A percentile compares a stretch with the other conserved stretches of the same genome.
Conservation (phyloP, 1,284 basidiomycete species). For the Trichosporon sp. region DNA sequence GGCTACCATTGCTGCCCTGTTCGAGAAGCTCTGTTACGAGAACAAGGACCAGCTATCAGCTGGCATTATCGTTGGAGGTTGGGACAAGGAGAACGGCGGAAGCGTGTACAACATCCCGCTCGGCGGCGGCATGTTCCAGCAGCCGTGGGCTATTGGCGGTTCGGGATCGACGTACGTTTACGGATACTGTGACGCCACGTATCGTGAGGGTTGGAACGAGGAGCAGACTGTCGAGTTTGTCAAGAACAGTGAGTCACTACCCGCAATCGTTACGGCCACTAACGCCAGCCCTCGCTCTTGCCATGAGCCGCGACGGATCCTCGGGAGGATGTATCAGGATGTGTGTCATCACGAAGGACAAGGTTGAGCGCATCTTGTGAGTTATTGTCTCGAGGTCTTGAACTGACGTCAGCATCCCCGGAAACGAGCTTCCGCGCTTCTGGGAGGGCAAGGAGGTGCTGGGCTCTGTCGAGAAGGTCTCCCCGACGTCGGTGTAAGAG, state of each 20-base stretch:
- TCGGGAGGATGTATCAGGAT: conserved; percentile 97
- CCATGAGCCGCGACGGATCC: conserved; percentile 96
- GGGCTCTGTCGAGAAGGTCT: conserved; percentile 11
- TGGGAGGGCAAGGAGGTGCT: conserved; percentile 46
- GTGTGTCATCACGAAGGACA: conserved; percentile 89
- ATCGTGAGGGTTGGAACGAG: conserved; percentile 82
- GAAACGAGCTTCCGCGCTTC: conserved; percentile 70
- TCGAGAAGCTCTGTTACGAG: conserved; percentile 86
- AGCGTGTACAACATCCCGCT: conserved; percentile 95
- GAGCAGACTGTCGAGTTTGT: conserved; percentile 93
- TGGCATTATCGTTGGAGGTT: conserved; percentile 97
- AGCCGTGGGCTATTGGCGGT: conserved; percentile 95
- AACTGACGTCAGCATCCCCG: conserved; percentile 58
- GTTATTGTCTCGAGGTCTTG: neutral
- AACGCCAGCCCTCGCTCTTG: conserved; percentile 73
- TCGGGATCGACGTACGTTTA: conserved; percentile 98
- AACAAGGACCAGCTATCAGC: conserved; percentile 88
- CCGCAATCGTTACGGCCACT: neutral
- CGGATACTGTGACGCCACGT: conserved; percentile 99
- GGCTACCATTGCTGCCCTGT: conserved; percentile 71
- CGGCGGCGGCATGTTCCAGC: conserved; percentile 86
- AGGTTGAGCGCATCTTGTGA: conserved; percentile 78
- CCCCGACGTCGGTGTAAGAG: neutral
- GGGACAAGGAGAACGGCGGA: conserved; percentile 90
- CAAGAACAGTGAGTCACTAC: conserved; percentile 71